phyloP scores from a whole-genome alignment of 495 filamentous ascomycete species.

The Cryomyces antarcticus region DNA sequence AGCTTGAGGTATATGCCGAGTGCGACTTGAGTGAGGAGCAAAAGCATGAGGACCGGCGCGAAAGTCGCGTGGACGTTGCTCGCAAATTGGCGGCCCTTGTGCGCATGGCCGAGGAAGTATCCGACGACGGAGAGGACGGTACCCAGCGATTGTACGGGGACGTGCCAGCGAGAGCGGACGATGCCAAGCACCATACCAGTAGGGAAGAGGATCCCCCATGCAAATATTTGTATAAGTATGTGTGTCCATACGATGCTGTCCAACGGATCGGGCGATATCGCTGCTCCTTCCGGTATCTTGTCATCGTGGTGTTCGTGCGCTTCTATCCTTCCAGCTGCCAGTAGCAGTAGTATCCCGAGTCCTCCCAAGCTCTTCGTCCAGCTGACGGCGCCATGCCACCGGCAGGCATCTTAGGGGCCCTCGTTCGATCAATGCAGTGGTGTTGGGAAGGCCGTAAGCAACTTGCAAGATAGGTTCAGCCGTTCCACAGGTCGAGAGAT shows the following conservation, averaged over 20 bases:
- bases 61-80: slow-evolving; percentile 70
- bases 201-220: slow-evolving; percentile 84
- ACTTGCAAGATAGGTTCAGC: too few species aligned
- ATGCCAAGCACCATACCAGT: slow-evolving; percentile 93
- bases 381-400: neutral
- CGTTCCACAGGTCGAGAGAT: too few species aligned
- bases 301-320: slow-evolving; percentile 33
- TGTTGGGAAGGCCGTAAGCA: too few species aligned
- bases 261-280: slow-evolving; percentile 65
- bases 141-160: slow-evolving; percentile 63
- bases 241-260: slow-evolving; percentile 82
- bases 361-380: neutral
- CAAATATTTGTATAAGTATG: slow-evolving; percentile 68
- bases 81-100: slow-evolving; percentile 73
- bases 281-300: slow-evolving; percentile 53
- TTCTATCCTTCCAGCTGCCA: neutral
- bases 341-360: neutral
- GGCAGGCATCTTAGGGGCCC: neutral
- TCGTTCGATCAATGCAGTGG: too few species aligned
- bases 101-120: slow-evolving; percentile 78
- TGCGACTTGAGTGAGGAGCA: slow-evolving; percentile 55
- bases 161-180: slow-evolving; percentile 78
- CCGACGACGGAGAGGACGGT: slow-evolving; percentile 58
- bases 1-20: slow-evolving; percentile 77
- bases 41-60: slow-evolving; percentile 56